Evolutionary conservation across 2,329 filamentous ascomycete genomes (phyloP).

Genomic region (Scytalidium sp.): DNA sequence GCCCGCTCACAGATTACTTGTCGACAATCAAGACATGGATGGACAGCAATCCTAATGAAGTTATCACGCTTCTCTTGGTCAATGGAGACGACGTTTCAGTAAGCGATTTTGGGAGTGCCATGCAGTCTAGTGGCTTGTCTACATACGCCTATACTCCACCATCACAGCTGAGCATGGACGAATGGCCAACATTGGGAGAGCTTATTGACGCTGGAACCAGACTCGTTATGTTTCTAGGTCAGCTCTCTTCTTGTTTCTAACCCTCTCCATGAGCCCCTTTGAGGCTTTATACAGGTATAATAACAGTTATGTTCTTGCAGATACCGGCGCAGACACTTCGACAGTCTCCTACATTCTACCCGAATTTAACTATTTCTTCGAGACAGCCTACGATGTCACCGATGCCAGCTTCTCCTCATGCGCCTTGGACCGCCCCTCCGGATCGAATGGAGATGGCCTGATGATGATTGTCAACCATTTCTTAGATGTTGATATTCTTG

Average conservation of each 20-base stretch:
- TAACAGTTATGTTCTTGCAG: slow-evolving; percentile 38
- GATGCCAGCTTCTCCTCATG: slow-evolving; percentile 61
- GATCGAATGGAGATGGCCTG: slow-evolving; percentile 40
- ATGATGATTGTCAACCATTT: slow-evolving; percentile 65
- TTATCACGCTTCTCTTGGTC: slow-evolving; percentile 62
- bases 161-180: slow-evolving; percentile 36
- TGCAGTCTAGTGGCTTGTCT: slow-evolving; percentile 17
- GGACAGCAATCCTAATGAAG: slow-evolving; percentile 54
- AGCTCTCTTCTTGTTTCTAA: slow-evolving; percentile 11
- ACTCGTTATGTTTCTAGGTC: slow-evolving; percentile 69
- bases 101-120: slow-evolving; percentile 44
- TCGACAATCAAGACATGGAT: slow-evolving; percentile 56
- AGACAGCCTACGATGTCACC: slow-evolving; percentile 64
- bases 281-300: background rate
- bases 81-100: slow-evolving; percentile 57
- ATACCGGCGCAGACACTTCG: slow-evolving; percentile 51
- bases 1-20: slow-evolving; percentile 53
- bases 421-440: slow-evolving; percentile 57
- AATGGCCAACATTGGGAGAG: slow-evolving; percentile 68
- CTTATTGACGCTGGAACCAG: slow-evolving; percentile 62
- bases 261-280: background rate
- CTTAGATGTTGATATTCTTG: slow-evolving; percentile 46
- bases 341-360: slow-evolving; percentile 60
- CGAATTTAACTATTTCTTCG: slow-evolving; percentile 66
- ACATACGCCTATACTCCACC: slow-evolving; percentile 25